Conservation (phyloP, 352 stramenopile genomes). For the Phytophthora tubulina region DNA sequence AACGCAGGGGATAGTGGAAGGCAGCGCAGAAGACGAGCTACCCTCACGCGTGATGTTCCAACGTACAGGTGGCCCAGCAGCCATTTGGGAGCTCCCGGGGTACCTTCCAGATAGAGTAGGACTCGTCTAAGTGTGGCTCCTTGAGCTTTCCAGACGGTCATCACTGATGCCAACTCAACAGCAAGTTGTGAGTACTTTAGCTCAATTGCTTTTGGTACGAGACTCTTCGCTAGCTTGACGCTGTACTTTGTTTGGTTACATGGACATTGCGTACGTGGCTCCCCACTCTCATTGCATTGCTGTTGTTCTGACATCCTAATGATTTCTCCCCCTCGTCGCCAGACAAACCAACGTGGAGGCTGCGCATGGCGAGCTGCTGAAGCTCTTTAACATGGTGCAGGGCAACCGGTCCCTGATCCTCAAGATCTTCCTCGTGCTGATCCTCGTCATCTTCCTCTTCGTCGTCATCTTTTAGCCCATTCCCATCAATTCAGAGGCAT, state of each 20-base stretch:
- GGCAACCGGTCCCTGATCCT: conserved; percentile 86
- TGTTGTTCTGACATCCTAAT: conserved; percentile 15
- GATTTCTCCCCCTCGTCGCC: neutral
- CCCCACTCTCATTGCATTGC: neutral
- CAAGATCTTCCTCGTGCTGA: conserved; percentile 87
- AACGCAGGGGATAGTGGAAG: too few species aligned
- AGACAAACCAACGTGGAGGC: conserved; percentile 83
- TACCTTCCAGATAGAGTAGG: neutral
- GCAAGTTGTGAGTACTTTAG: neutral
- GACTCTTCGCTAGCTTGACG: neutral
- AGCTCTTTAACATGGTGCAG: conserved; percentile 86
- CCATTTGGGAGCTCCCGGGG: neutral
- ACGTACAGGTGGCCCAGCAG: neutral
- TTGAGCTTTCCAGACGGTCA: neutral
- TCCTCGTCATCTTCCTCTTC: conserved; percentile 89
- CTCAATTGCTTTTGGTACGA: neutral
- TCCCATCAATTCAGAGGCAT: neutral
- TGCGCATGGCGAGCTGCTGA: conserved; percentile 80
- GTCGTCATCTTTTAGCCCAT: conserved; percentile 74
- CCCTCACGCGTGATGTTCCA: neutral
- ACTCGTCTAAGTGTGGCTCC: neutral
- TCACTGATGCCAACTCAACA: neutral
- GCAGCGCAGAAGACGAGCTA: neutral
- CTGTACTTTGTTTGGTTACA: conserved; percentile 39
- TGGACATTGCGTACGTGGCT: conserved; percentile 84